Evolutionary conservation across 176 grass and related monocot species (phyloP), one percentile per base, ranked within the genome.

Genomic region (Zea luxurians): DNA sequence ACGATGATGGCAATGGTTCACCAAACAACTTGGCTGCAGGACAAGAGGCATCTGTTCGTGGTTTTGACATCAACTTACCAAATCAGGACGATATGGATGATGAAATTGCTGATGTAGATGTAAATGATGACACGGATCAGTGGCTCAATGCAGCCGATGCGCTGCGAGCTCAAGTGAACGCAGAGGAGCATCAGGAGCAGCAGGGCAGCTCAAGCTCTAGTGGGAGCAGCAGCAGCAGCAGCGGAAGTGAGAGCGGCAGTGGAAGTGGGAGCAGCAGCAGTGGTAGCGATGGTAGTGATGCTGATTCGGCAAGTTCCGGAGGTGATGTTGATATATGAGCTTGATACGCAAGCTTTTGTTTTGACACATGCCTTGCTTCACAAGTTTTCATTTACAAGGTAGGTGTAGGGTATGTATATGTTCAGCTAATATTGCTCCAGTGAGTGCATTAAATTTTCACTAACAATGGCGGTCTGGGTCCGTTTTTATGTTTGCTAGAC

Each of bases 41-140:
- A 10, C 78, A 86, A 61, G 83, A 36, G 64, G 62, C 48, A 7
- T 65, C 78, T 71, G 61, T 50, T 18, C 21, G n/a, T 2, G 81
- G 83, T 54, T 89, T 95, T 58, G 92, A 92, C 50, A 95, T 95
- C 50, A 95, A 99, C 61, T 17, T 89, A 12, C 76, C 88, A 78
- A 94, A 82, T 70, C 87, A 95, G 60, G 52, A 76, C 2, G 82
- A 93, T 66, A 79, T 85, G 7, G 86, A 99, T 49, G 89, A 99
- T 86, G 96, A 99, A 61, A 90, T 99, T 52, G 91, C 88, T 21
- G 85, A 94, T 86, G 91, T 94, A 35, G 91, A 94, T 86, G 92
- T 92, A 65, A 87, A 88, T 50, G 89, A 94, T 8, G 81, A 92
- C 69, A 86, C 74, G 52, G 86, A 95, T 7, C 89, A 92, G 17